A percentile compares a stretch with the other conserved stretches of the same genome.
These are phyloP conservation scores for Nitzschia inconspicua DNA, from an alignment of 108 stramenopile species.

Conservation along the genomic window DNA sequence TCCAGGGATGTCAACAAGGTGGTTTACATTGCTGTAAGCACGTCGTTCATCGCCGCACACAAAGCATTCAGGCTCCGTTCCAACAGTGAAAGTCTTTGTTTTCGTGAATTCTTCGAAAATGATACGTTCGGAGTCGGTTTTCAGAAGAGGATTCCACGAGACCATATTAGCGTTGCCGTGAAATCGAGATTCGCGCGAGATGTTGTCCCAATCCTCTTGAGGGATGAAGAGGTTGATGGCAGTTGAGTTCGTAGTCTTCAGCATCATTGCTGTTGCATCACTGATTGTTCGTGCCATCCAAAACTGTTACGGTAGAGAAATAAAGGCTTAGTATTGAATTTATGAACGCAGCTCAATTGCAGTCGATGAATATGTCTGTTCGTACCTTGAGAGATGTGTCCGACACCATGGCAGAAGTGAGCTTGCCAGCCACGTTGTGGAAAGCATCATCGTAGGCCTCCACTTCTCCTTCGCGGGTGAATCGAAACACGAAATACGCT, in stretches of 20 bases:
- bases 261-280: not conserved
- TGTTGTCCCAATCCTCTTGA: not conserved
- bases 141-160: not conserved
- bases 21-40: not conserved
- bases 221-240: not conserved
- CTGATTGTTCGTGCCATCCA: not conserved
- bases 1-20: not conserved
- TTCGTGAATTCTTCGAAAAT: not conserved
- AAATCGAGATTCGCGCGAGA: not conserved
- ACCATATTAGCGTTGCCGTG: not conserved
- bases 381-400: not conserved
- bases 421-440: not conserved
- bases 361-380: too few species aligned
- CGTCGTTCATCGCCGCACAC: not conserved
- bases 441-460: not conserved
- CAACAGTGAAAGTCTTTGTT: not conserved
- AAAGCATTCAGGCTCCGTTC: not conserved
- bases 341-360: too few species aligned
- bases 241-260: not conserved
- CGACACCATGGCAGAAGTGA: not conserved
- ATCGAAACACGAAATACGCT: not conserved
- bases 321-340: too few species aligned
- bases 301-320: not conserved
- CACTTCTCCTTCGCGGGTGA: not conserved
- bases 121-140: not conserved